These are phyloP conservation scores for Piper betle DNA, from an alignment of 164 flowering plant genomes.

Conservation along the genomic window DNA sequence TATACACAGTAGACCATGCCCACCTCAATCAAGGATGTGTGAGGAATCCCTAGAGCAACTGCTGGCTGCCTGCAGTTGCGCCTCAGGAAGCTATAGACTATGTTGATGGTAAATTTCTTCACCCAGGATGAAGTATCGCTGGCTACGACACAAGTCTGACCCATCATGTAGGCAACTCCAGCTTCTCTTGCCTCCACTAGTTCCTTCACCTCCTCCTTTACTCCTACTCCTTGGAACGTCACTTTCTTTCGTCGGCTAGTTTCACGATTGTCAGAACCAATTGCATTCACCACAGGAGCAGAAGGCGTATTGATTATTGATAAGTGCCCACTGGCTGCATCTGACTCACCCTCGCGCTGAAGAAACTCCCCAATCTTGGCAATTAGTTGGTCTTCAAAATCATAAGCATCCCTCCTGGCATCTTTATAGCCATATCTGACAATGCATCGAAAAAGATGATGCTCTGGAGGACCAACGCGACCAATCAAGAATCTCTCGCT, in stretches of 20 bases:
- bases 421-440: constrained; percentile 37
- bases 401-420: constrained; percentile 15
- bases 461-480: constrained; percentile 30
- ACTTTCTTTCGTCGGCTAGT: constrained; percentile 16
- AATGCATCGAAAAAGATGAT: constrained; percentile 22
- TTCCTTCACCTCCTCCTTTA: constrained; percentile 22
- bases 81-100: constrained; percentile 38
- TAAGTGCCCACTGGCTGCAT: constrained; percentile 5
- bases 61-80: constrained; percentile 42
- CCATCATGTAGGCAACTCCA: constrained; percentile 53
- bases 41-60: constrained; percentile 35
- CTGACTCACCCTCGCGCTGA: constrained; percentile 8
- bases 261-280: constrained; percentile 3
- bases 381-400: constrained; percentile 28
- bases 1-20: constrained; percentile 48
- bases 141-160: constrained; percentile 34
- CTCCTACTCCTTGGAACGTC: constrained; percentile 12
- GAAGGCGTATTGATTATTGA: constrained; percentile 5
- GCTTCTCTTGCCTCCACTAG: constrained; percentile 34
- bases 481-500: constrained; percentile 25
- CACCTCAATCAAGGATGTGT: constrained; percentile 41
- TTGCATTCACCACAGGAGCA: constrained; percentile 2
- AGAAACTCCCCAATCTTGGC: constrained; percentile 27
- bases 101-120: constrained; percentile 37
- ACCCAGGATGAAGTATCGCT: constrained; percentile 23